Evolutionary conservation across 306 rosid genomes (phyloP), one percentile per base, ranked within the genome.

Genomic region (Gastrolobium bilobum): DNA sequence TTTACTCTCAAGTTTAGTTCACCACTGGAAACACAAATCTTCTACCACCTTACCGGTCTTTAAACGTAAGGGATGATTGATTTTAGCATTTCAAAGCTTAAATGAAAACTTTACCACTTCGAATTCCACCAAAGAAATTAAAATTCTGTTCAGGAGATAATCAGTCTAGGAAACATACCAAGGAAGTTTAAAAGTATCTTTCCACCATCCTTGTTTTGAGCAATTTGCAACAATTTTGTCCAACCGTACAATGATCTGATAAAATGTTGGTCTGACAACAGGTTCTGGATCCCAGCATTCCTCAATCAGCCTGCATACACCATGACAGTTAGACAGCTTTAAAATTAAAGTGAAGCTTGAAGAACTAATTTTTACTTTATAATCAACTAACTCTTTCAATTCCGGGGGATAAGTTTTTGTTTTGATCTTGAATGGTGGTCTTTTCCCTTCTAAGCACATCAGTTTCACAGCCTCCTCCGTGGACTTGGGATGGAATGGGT

Each of bases 141-240:
- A 62, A 54, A 33, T 75, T 74, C 51, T 39, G 7, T 15, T 15
- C 40, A 52, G 65, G 61, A 60, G 34, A 38, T 81, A 33, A 31
- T 35, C 11, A 63, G 62, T 39, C 65, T 8, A 81, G 71, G 81
- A 84, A 52, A 77, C 89, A 73, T 91, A 96, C 99, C 99, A 96
- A 30, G 94, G 99, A 86, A 96, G 96, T 84, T 90, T 96, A 79
- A 96, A 96, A 10, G 99, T 88, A 82, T 93, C 99, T 85, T 96
- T 96, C 99, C 98, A 93, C 97, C 97, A 87, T 63, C 97, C 99
- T 83, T 93, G 99, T 79, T 93, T 96, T 51, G 99, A 84, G 94
- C 97, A 87, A 84, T 83, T 89, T 64, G 89, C 81, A 77, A 89
- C 90, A 86, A 96, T 96, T 89, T 60, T 96, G 78, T 91, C 88